These are phyloP conservation scores for Thielaviopsis punctulata DNA, from an alignment of 2,329 filamentous ascomycete species.

Conservation along the genomic window DNA sequence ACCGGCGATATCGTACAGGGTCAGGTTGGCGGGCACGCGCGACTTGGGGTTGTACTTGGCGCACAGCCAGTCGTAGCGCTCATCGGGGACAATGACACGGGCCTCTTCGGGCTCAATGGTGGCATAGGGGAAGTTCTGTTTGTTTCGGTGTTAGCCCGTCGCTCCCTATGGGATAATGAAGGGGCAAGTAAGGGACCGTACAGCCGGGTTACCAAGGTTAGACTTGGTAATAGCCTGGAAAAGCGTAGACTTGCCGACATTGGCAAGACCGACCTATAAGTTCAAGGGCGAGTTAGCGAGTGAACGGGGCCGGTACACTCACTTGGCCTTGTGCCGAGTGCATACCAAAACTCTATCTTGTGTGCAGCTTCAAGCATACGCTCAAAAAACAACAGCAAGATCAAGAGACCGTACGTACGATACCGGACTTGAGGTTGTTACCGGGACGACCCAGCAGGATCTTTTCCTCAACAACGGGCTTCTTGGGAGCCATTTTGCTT, in stretches of 20 bases:
- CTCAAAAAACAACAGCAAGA: not conserved
- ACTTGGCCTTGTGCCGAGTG: not conserved
- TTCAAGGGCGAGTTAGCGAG: not conserved
- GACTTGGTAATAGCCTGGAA: slow-evolving; percentile 99
- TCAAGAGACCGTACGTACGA: slow-evolving; percentile 42
- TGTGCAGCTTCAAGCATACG: not conserved
- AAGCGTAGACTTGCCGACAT: slow-evolving; percentile 97
- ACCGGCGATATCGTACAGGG: slow-evolving; percentile 96
- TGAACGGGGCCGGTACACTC: not conserved
- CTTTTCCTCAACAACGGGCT: slow-evolving; percentile 82
- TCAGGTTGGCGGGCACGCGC: slow-evolving; percentile 88
- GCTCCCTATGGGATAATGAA: slow-evolving; percentile 19
- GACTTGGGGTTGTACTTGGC: slow-evolving; percentile 98
- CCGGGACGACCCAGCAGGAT: slow-evolving; percentile 86
- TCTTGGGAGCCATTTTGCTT: slow-evolving; percentile 87
- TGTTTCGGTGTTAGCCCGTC: slow-evolving; percentile 14
- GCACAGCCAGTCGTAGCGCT: slow-evolving; percentile 87
- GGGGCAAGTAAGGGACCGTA: slow-evolving; percentile 31
- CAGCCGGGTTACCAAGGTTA: slow-evolving; percentile 88
- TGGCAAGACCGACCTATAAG: slow-evolving; percentile 80
- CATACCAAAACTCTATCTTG: not conserved
- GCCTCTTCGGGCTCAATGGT: slow-evolving; percentile 98
- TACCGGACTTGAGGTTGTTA: slow-evolving; percentile 98
- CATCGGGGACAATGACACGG: slow-evolving; percentile 90
- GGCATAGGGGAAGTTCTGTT: slow-evolving; percentile 90